A percentile compares a stretch with the other conserved stretches of the same genome.
Conservation (phyloP, 2,329 filamentous ascomycete genomes). For the Bipolaris bicolor region DNA sequence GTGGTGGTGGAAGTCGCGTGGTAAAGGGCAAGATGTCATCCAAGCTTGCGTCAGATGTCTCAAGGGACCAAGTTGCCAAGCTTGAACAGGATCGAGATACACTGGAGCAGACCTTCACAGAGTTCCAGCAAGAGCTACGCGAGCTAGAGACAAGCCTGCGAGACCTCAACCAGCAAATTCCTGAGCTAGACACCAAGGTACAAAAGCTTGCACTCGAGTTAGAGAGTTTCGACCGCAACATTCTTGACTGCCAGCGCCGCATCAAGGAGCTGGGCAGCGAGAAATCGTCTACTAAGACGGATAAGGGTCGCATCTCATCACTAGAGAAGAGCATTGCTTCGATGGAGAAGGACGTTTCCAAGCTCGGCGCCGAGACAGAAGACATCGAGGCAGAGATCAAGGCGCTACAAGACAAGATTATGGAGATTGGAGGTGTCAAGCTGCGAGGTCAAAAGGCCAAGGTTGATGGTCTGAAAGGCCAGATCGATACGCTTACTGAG, state of each 20-base stretch:
- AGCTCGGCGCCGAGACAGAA: constrained; percentile 81
- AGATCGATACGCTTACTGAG: constrained; percentile 80
- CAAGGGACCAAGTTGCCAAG: constrained; percentile 85
- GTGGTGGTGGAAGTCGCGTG: constrained; percentile 88
- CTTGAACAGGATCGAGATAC: constrained; percentile 86
- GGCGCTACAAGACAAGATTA: constrained; percentile 91
- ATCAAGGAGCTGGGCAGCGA: constrained; percentile 84
- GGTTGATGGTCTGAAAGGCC: constrained; percentile 82
- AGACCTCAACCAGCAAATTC: constrained; percentile 77
- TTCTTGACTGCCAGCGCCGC: constrained; percentile 81
- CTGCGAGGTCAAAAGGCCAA: constrained; percentile 87
- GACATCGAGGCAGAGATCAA: constrained; percentile 94
- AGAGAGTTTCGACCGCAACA: constrained; percentile 82
- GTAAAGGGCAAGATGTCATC: constrained; percentile 96
- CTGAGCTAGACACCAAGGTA: constrained; percentile 83
- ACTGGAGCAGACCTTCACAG: constrained; percentile 80
- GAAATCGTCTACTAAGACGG: constrained; percentile 78
- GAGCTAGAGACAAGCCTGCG: constrained; percentile 77
- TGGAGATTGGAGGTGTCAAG: constrained; percentile 95
- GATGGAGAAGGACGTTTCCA: constrained; percentile 78
- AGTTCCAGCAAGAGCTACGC: constrained; percentile 83
- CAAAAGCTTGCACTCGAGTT: constrained; percentile 90
- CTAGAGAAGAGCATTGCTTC: constrained; percentile 79
- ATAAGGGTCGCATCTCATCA: constrained; percentile 73
- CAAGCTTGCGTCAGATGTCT: constrained; percentile 85